Evolutionary conservation across 2,329 filamentous ascomycete species (phyloP).

Genomic region (Acrocalymma vagum): DNA sequence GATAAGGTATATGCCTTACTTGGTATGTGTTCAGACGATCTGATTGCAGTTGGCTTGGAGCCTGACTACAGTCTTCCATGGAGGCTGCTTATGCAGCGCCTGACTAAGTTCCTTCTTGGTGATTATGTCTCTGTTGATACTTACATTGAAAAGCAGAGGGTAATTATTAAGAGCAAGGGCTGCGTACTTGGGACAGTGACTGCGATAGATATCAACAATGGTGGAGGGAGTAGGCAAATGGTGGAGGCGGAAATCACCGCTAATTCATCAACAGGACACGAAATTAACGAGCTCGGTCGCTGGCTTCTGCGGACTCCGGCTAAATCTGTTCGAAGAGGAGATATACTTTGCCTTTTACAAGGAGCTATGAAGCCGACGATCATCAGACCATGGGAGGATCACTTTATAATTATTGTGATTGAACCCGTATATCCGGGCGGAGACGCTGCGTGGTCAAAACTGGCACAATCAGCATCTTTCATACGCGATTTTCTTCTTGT

Average conservation of each 20-base stretch:
- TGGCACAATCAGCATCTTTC: constrained; percentile 2
- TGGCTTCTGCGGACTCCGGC: constrained; percentile 6
- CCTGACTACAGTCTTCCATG: constrained; percentile 17
- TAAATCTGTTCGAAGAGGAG: neutral
- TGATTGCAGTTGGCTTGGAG: neutral
- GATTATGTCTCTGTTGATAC: constrained; percentile 7
- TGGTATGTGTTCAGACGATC: constrained; percentile 14
- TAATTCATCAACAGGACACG: neutral
- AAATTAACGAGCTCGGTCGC: too few species aligned
- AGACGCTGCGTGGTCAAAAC: neutral
- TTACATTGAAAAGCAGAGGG: constrained; percentile 3
- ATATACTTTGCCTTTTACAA: neutral
- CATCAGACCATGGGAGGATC: neutral
- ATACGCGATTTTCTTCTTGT: constrained; percentile 1
- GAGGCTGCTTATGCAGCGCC: constrained; percentile 4
- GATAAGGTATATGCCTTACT: constrained; percentile 21
- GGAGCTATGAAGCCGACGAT: neutral
- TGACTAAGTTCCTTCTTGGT: constrained; percentile 5
- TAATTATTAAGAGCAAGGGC: constrained; percentile 7
- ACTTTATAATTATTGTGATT: constrained; percentile 5
- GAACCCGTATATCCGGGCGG: too few species aligned
- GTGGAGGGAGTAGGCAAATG: constrained; percentile 2
- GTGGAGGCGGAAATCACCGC: constrained; percentile 3
- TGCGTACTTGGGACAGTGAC: constrained; percentile 8
- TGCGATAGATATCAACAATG: neutral